phyloP scores from a whole-genome alignment of 1,284 basidiomycete genomes.

The Fomitiporia mediterranea region DNA sequence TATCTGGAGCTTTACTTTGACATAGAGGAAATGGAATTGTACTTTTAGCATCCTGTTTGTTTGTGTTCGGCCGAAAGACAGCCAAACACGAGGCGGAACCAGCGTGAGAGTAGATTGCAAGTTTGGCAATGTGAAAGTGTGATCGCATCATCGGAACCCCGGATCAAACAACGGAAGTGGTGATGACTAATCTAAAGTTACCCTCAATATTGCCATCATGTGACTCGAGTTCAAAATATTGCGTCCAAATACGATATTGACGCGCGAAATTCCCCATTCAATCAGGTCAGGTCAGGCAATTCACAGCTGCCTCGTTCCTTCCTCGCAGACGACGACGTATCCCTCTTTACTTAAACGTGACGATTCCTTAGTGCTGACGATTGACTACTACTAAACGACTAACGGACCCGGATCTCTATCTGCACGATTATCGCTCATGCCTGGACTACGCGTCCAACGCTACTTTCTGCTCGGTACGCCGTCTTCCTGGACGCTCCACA shows the following conservation, averaged over 20 bases:
- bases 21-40: neutral
- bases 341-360: neutral
- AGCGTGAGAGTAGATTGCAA: neutral
- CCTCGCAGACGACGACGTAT: neutral
- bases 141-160: too few species aligned
- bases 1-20: neutral
- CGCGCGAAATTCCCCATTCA: neutral
- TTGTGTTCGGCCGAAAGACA: neutral
- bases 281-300: neutral
- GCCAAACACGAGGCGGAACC: neutral
- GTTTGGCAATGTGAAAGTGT: too few species aligned
- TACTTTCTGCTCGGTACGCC: constrained; percentile 4
- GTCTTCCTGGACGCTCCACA: neutral
- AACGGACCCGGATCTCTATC: too few species aligned
- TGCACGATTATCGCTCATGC: constrained; percentile 5
- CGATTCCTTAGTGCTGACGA: neutral
- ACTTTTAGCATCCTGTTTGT: neutral
- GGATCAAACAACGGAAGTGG: neutral
- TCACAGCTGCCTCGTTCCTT: neutral
- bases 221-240: neutral
- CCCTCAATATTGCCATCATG: neutral
- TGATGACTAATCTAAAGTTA: neutral
- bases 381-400: neutral
- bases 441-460: constrained; percentile 3
- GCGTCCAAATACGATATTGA: neutral